Conservation (phyloP, 768 basidiomycete species). For the Leucosporidium creatinivorum region DNA sequence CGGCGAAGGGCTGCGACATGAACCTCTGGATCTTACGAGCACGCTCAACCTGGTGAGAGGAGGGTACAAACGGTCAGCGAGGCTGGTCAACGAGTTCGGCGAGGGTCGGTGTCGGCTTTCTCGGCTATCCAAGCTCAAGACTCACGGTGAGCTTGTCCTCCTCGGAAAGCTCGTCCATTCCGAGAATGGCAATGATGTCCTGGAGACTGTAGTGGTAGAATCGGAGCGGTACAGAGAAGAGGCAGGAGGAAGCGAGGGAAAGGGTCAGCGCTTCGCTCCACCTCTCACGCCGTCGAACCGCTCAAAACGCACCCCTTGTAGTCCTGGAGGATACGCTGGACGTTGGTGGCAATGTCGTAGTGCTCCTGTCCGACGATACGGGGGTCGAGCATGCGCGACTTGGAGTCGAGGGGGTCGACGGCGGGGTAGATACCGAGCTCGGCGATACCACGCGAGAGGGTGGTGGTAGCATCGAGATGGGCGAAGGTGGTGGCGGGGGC, state of each 20-base stretch:
- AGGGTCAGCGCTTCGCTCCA: not conserved
- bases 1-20: slow-evolving; percentile 99
- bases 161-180: slow-evolving; percentile 99
- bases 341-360: slow-evolving; percentile 80
- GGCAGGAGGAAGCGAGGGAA: not conserved
- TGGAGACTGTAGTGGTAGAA: slow-evolving; percentile 46
- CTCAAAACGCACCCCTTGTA: not conserved
- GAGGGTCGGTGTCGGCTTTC: not conserved
- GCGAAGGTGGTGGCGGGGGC: slow-evolving; percentile 99
- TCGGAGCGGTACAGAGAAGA: too few relatives aligned
- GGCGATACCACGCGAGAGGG: slow-evolving; percentile 97
- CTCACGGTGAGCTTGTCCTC: slow-evolving; percentile 90
- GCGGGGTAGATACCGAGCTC: slow-evolving; percentile 85
- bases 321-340: slow-evolving; percentile 85
- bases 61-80: not conserved
- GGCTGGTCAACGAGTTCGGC: too few relatives aligned
- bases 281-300: not conserved
- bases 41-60: slow-evolving; percentile 56
- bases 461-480: slow-evolving; percentile 99
- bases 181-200: slow-evolving; percentile 99
- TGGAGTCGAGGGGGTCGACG: slow-evolving; percentile 98
- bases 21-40: slow-evolving; percentile 97
- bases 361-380: slow-evolving; percentile 94
- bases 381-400: slow-evolving; percentile 99
- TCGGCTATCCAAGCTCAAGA: not conserved